These are phyloP conservation scores for Teunomyces aglyptinius DNA, from an alignment of 805 yeast species.

Conservation along the genomic window DNA sequence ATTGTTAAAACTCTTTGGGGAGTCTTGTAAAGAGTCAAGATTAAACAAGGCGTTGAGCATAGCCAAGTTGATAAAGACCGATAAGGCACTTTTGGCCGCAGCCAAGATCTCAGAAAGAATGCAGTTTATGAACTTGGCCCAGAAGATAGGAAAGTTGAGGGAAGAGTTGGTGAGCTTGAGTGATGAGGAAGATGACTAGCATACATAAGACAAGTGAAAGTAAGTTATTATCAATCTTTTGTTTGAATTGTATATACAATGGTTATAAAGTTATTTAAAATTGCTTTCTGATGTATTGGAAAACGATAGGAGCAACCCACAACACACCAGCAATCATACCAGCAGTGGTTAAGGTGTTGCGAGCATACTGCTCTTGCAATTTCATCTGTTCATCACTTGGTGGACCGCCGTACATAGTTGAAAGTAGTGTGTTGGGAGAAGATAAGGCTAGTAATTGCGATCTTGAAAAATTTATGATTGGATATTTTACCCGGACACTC, in stretches of 20 bases:
- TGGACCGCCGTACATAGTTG: slow-evolving; percentile 49
- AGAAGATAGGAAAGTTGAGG: slow-evolving; percentile 36
- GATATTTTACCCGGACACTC: not conserved
- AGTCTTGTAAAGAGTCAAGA: slow-evolving; percentile 66
- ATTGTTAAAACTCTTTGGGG: slow-evolving; percentile 70
- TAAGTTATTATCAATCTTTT: not conserved
- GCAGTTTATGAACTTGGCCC: slow-evolving; percentile 35
- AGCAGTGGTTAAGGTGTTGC: slow-evolving; percentile 58
- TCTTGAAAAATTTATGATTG: slow-evolving; percentile 3
- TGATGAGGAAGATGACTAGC: slow-evolving; percentile 13
- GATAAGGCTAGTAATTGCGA: not conserved
- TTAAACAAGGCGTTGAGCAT: slow-evolving; percentile 66
- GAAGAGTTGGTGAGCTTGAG: slow-evolving; percentile 29
- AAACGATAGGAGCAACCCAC: slow-evolving; percentile 56
- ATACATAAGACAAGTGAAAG: not conserved
- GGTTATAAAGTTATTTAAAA: slow-evolving; percentile 20
- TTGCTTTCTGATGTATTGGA: slow-evolving; percentile 54
- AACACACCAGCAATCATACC: slow-evolving; percentile 63
- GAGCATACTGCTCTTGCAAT: slow-evolving; percentile 60
- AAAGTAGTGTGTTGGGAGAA: not conserved
- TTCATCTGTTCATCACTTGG: slow-evolving; percentile 65
- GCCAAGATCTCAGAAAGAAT: slow-evolving; percentile 75
- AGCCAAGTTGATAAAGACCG: slow-evolving; percentile 67
- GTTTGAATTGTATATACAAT: slow-evolving; percentile 1
- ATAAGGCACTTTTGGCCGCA: slow-evolving; percentile 81